A percentile compares a stretch with the other conserved stretches of the same genome.
Evolutionary conservation across 345 rosid species (phyloP).

Genomic region (Eucalyptus sp.): DNA sequence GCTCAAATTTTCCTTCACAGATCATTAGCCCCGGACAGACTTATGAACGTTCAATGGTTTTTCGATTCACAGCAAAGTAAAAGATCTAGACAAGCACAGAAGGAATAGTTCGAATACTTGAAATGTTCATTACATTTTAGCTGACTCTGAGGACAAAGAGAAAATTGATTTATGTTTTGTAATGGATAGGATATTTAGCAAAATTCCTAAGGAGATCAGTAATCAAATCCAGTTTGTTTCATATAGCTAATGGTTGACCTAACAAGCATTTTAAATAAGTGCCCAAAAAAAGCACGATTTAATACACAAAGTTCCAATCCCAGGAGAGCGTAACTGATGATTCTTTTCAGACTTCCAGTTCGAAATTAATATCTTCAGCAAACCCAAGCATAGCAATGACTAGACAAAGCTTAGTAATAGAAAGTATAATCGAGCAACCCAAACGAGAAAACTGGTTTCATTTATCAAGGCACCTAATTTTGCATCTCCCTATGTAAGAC

Average conservation of each 20-base stretch:
- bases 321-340: not conserved
- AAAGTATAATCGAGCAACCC: not conserved
- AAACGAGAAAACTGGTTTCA: not conserved
- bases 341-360: not conserved
- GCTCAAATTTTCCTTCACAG: constrained; percentile 52
- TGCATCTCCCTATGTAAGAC: not conserved
- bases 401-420: not conserved
- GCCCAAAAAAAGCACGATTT: not conserved
- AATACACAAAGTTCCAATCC: not conserved
- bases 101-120: not conserved
- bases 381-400: not conserved
- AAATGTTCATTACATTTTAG: not conserved
- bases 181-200: not conserved
- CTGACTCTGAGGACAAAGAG: not conserved
- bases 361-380: not conserved
- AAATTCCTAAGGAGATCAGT: not conserved
- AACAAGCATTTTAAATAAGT: not conserved
- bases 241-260: not conserved
- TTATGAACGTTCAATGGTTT: constrained; percentile 53
- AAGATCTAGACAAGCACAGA: not conserved
- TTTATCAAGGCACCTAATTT: not conserved
- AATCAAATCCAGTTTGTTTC: not conserved
- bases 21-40: constrained; percentile 35
- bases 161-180: not conserved
- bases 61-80: constrained; percentile 37